A percentile compares a stretch with the other conserved stretches of the same genome.
These are phyloP conservation scores for Calocera cornea DNA, from an alignment of 768 basidiomycete genomes.

Conservation along the genomic window DNA sequence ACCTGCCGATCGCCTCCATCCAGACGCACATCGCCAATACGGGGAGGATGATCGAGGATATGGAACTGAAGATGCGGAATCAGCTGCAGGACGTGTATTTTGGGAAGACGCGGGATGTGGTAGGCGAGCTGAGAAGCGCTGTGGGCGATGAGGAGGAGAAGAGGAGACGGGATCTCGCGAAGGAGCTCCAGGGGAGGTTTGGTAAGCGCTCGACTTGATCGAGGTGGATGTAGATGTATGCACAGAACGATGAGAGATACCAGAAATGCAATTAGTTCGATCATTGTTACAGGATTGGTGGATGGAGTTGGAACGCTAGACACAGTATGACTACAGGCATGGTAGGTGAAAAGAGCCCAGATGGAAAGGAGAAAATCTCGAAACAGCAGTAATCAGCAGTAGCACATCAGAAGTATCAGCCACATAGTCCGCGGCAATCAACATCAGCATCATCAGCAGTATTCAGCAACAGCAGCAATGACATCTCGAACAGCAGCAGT, in stretches of 20 bases:
- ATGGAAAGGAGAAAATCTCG: background rate
- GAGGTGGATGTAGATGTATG: background rate
- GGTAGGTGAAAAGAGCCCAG: background rate
- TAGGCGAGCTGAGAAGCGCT: constrained; percentile 78
- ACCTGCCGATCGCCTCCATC: constrained; percentile 64
- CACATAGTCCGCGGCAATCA: too few species aligned
- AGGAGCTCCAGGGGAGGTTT: constrained; percentile 41
- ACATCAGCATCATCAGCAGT: background rate
- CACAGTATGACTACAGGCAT: background rate
- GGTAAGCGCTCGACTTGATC: background rate
- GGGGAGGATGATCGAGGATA: constrained; percentile 94
- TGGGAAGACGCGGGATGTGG: constrained; percentile 91
- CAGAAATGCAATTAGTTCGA: background rate
- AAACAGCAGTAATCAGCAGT: too few species aligned
- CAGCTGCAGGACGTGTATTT: constrained; percentile 89
- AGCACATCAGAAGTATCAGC: too few species aligned
- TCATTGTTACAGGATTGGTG: too few species aligned
- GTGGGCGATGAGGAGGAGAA: constrained; percentile 74
- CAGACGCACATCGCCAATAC: constrained; percentile 84
- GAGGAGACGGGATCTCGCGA: constrained; percentile 73
- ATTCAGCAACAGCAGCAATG: background rate
- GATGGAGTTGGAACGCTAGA: too few species aligned
- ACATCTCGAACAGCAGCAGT: background rate
- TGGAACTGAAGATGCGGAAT: constrained; percentile 99
- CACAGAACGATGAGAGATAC: background rate